These are phyloP conservation scores for Crithidia bombi DNA, from an alignment of 208 protist species.

Conservation along the genomic window DNA sequence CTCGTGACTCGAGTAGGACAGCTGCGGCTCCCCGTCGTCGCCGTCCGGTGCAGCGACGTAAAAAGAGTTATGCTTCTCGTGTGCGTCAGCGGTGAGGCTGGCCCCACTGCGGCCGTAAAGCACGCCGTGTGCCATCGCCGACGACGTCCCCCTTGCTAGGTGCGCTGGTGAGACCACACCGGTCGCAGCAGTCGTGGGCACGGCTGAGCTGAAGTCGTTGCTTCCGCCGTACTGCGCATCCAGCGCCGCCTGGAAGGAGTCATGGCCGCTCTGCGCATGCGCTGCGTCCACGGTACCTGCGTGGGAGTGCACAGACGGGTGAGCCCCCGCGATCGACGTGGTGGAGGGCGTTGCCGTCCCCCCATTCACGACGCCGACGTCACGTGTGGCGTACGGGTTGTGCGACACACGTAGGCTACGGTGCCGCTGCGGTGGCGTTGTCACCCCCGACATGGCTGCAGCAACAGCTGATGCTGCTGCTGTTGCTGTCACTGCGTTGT, in stretches of 20 bases:
- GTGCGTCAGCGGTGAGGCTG: neutral
- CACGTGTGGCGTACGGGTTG: constrained; percentile 23
- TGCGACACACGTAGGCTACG: constrained; percentile 22
- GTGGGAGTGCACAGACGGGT: neutral
- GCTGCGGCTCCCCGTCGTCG: neutral
- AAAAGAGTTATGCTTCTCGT: constrained; percentile 21
- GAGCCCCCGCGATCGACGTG: neutral
- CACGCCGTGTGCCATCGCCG: neutral
- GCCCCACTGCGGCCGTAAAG: constrained; percentile 4
- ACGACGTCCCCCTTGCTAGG: neutral
- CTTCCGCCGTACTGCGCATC: constrained; percentile 20
- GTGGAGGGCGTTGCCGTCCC: neutral
- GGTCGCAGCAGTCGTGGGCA: neutral
- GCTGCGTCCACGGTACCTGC: neutral
- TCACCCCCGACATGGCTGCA: no score
- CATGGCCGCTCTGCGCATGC: neutral
- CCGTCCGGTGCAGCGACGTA: constrained; percentile 13
- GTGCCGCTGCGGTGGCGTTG: constrained; percentile 7
- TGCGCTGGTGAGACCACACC: neutral
- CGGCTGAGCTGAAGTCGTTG: constrained; percentile 12
- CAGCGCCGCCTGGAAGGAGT: constrained; percentile 13
- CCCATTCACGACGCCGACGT: neutral
- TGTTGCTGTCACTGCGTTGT: no score
- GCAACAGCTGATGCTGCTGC: no score
- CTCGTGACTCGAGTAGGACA: constrained; percentile 15